These are phyloP conservation scores for Crataegus laevigata DNA, from an alignment of 306 rosid genomes.

Conservation along the genomic window DNA sequence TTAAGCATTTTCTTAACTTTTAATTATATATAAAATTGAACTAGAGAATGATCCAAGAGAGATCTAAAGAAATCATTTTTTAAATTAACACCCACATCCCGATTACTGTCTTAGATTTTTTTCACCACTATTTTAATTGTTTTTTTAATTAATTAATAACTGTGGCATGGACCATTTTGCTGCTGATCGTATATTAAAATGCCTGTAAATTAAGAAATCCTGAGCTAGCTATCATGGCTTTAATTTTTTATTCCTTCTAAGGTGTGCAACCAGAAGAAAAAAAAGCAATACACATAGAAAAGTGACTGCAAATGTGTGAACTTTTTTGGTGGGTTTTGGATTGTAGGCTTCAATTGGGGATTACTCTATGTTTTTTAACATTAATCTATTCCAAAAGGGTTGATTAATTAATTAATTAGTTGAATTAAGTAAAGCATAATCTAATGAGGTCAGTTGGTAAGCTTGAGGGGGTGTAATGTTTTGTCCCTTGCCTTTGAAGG, in stretches of 20 bases:
- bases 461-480: not conserved
- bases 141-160: not conserved
- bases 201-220: not conserved
- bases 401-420: constrained; percentile 8
- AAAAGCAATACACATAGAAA: not conserved
- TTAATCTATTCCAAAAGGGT: not conserved
- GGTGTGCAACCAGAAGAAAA: constrained; percentile 14
- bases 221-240: not conserved
- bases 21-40: not conserved
- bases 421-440: not conserved
- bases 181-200: not conserved
- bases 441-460: not conserved
- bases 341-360: not conserved
- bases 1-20: constrained; percentile 10
- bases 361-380: constrained; percentile 1
- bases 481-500: constrained; percentile 49
- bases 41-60: constrained; percentile 19
- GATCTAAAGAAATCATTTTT: constrained; percentile 7
- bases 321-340: constrained; percentile 5
- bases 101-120: constrained; percentile 2
- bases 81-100: not conserved
- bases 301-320: not conserved
- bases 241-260: constrained; percentile 20
- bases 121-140: not conserved
- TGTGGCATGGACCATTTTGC: not conserved